These are phyloP conservation scores for Phaseolus lunatus DNA, from an alignment of 306 rosid species.

Conservation along the genomic window DNA sequence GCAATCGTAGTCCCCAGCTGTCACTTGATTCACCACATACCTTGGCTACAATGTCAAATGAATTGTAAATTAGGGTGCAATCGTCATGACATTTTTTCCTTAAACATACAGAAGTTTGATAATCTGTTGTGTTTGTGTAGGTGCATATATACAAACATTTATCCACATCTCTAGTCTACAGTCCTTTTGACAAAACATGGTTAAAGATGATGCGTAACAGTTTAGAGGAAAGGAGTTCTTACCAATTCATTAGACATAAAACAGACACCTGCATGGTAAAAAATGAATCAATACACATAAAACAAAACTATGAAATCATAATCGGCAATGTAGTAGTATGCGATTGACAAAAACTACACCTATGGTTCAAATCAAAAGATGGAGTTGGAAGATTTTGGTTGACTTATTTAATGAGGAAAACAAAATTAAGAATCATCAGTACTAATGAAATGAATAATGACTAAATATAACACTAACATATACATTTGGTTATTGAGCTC, in stretches of 20 bases:
- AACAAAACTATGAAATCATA: constrained; percentile 1
- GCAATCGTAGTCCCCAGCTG: constrained; percentile 92
- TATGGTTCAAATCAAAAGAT: constrained; percentile 27
- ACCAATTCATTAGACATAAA: constrained; percentile 98
- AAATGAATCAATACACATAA: constrained; percentile 31
- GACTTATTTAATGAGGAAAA: constrained; percentile 6
- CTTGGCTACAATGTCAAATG: constrained; percentile 75
- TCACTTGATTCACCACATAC: constrained; percentile 97
- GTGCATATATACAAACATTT: not conserved
- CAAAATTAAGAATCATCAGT: constrained; percentile 20
- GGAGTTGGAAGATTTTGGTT: constrained; percentile 7
- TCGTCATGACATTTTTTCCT: constrained; percentile 2
- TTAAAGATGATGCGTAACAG: constrained; percentile 7
- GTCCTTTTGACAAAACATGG: constrained; percentile 7
- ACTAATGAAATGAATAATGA: not conserved
- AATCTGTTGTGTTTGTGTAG: constrained; percentile 2
- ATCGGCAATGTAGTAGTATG: constrained; percentile 10
- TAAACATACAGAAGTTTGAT: constrained; percentile 28
- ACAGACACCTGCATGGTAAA: constrained; percentile 75
- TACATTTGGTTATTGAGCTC: not conserved
- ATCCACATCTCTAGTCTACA: constrained; percentile 7
- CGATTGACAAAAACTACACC: constrained; percentile 9
- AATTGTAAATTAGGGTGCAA: constrained; percentile 35
- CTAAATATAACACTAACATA: constrained; percentile 14
- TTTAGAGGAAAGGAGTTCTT: constrained; percentile 45